Evolutionary conservation across 2,329 filamentous ascomycete species (phyloP).

Genomic region (Colletotrichum plurivorum): DNA sequence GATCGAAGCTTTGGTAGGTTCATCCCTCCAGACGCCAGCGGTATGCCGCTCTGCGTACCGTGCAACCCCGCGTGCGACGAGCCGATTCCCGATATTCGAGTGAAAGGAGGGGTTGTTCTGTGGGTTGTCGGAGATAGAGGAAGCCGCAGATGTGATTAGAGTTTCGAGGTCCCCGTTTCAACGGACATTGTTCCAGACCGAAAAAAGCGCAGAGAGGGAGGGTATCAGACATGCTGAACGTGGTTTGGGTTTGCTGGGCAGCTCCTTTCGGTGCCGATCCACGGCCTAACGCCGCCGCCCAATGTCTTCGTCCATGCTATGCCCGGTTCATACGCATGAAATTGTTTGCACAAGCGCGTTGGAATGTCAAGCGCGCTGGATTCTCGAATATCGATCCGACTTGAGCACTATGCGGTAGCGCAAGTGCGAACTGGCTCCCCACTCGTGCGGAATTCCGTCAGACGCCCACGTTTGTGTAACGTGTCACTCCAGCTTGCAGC

Average conservation of each 20-base stretch:
- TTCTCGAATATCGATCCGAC: background rate
- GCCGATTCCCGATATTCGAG: slow-evolving; percentile 16
- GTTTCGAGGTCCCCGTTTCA: slow-evolving; percentile 19
- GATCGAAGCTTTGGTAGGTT: slow-evolving; percentile 8
- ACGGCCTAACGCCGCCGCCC: background rate
- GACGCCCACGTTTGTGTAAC: background rate
- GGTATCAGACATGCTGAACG: slow-evolving; percentile 15
- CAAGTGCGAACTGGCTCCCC: background rate
- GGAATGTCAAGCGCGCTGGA: background rate
- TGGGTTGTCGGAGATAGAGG: slow-evolving; percentile 2
- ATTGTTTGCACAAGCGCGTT: background rate
- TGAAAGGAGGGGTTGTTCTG: background rate
- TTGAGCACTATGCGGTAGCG: background rate
- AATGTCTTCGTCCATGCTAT: background rate
- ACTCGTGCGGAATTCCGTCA: background rate
- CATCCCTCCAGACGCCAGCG: slow-evolving; percentile 18
- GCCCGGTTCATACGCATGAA: background rate
- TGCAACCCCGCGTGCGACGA: slow-evolving; percentile 15
- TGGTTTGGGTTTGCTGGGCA: slow-evolving; percentile 21
- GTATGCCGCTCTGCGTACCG: slow-evolving; percentile 1
- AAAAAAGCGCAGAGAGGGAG: slow-evolving; percentile 6
- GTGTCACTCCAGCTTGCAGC: background rate
- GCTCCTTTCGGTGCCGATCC: slow-evolving; percentile 11
- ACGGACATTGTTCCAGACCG: slow-evolving; percentile 2
- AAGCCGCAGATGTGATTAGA: slow-evolving; percentile 10